Conservation (phyloP, 306 rosid genomes). For the Lablab purpureus region DNA sequence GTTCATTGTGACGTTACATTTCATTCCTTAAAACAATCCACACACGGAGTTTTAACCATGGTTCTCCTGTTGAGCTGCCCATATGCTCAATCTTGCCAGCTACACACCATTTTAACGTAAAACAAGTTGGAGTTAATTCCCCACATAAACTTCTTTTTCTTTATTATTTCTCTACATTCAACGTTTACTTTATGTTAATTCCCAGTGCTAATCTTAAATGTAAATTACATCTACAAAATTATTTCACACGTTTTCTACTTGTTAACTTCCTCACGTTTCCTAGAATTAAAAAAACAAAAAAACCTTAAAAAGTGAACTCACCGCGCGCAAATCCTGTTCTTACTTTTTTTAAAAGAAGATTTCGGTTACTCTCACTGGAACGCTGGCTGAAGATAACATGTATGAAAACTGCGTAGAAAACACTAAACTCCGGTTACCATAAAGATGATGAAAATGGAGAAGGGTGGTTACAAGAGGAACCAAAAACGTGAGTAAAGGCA, state of each 20-base stretch:
- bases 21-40: no score
- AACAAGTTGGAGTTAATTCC: no score
- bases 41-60: no score
- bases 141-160: no score
- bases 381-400: neutral
- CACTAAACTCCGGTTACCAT: neutral
- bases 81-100: no score
- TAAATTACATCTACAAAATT: neutral
- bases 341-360: neutral
- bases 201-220: neutral
- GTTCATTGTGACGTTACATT: no score
- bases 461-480: slow-evolving; percentile 13
- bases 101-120: no score
- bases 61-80: no score
- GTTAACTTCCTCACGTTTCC: neutral
- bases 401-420: neutral
- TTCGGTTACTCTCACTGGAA: no score
- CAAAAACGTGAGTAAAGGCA: slow-evolving; percentile 32
- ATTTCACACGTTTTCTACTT: neutral
- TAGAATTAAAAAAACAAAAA: neutral
- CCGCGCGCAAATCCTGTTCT: neutral
- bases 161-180: no score
- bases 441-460: slow-evolving; percentile 20
- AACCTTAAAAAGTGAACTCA: neutral
- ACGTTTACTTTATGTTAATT: no score